Percentiles rank a stretch among this genome's conserved stretches.
These are phyloP conservation scores for Urochloa ruziziensis DNA, from an alignment of 176 grass and related monocot genomes.

Conservation along the genomic window DNA sequence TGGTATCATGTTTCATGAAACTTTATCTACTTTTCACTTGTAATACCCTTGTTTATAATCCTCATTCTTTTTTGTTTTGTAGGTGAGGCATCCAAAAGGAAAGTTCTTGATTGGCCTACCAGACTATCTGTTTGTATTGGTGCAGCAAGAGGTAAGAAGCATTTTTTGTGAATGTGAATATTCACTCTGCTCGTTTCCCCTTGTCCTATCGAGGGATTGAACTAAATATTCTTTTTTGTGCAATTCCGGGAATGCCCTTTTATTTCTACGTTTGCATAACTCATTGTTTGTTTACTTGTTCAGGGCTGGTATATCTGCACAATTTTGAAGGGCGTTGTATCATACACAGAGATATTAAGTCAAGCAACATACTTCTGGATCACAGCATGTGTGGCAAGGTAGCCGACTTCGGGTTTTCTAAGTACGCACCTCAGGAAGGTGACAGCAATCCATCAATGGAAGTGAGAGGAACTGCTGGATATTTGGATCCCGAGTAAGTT, in stretches of 20 bases:
- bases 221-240: background rate
- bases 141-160: slow-evolving; percentile 57
- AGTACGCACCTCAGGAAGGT: slow-evolving; percentile 74
- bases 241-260: background rate
- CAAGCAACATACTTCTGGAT: slow-evolving; percentile 83
- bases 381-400: slow-evolving; percentile 78
- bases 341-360: slow-evolving; percentile 80
- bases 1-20: slow-evolving; percentile 37
- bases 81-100: slow-evolving; percentile 76
- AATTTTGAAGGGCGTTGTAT: slow-evolving; percentile 58
- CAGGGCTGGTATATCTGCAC: slow-evolving; percentile 69
- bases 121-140: slow-evolving; percentile 69
- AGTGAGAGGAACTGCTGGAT: slow-evolving; percentile 84
- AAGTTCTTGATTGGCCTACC: slow-evolving; percentile 75
- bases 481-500: slow-evolving; percentile 83
- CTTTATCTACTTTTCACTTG: slow-evolving; percentile 1
- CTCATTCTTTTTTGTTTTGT: background rate
- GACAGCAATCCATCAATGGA: slow-evolving; percentile 70
- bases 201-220: background rate
- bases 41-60: slow-evolving; percentile 1
- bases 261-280: background rate
- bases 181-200: background rate
- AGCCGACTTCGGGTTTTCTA: slow-evolving; percentile 70
- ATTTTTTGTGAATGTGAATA: background rate
- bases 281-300: slow-evolving; percentile 17